A percentile compares a stretch with the other conserved stretches of the same genome.
These are phyloP conservation scores for Gossypium trilobum DNA, from an alignment of 441 rosid genomes.

Conservation along the genomic window DNA sequence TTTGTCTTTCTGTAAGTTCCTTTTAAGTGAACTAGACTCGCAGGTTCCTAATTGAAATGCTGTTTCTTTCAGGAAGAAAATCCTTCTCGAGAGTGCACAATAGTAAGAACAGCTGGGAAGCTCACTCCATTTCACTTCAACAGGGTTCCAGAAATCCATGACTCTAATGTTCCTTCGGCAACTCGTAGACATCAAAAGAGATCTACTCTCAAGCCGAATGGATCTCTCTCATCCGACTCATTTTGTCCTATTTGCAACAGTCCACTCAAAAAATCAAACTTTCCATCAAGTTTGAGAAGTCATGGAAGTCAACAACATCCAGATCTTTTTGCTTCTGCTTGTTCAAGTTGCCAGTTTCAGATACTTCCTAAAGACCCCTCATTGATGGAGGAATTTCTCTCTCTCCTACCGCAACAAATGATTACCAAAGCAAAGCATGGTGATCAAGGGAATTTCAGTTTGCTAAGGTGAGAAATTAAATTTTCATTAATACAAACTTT, in stretches of 20 bases:
- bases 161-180: constrained; percentile 58
- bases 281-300: constrained; percentile 19
- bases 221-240: constrained; percentile 60
- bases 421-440: constrained; percentile 34
- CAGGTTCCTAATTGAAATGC: background rate
- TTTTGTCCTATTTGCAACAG: constrained; percentile 75
- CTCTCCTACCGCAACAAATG: constrained; percentile 48
- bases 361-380: constrained; percentile 64
- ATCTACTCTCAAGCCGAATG: constrained; percentile 48
- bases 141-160: constrained; percentile 64
- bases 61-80: constrained; percentile 65
- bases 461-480: constrained; percentile 47
- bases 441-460: constrained; percentile 20
- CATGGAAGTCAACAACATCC: constrained; percentile 17
- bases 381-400: constrained; percentile 41
- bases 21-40: background rate
- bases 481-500: background rate
- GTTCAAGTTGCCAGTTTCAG: constrained; percentile 85
- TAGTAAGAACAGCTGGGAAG: constrained; percentile 86
- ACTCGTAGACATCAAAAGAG: constrained; percentile 70
- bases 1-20: background rate
- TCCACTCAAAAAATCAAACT: constrained; percentile 44
- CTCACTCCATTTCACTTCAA: constrained; percentile 85
- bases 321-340: constrained; percentile 35
- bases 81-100: constrained; percentile 81